Evolutionary conservation across 164 flowering plant genomes (phyloP).

Genomic region (Berberis vulgaris): DNA sequence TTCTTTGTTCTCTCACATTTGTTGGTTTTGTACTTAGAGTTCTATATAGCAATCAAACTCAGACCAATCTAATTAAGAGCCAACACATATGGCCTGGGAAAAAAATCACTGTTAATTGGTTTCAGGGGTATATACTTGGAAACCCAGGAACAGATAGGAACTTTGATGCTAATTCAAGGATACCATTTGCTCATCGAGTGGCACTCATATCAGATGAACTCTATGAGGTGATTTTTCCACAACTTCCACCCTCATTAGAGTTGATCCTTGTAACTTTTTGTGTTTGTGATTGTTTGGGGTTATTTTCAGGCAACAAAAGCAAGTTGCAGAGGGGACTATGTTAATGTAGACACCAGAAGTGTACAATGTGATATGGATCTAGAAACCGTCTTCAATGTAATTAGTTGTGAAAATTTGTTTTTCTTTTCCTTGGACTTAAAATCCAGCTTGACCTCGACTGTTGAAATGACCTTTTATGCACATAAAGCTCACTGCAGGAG

Average conservation of each 20-base stretch:
- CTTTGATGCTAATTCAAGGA: slow-evolving; percentile 12
- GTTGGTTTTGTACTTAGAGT: not conserved
- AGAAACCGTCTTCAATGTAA: too few species aligned
- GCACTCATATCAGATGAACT: slow-evolving; percentile 40
- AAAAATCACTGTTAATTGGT: not conserved
- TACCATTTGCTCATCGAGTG: slow-evolving; percentile 34
- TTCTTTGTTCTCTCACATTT: not conserved
- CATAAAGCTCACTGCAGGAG: not conserved
- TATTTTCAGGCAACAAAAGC: not conserved
- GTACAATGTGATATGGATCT: too few species aligned
- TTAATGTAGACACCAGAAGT: too few species aligned
- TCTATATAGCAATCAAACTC: not conserved
- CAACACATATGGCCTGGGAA: too few species aligned
- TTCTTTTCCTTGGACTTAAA: not conserved
- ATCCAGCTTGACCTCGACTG: not conserved
- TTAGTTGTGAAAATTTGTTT: too few species aligned
- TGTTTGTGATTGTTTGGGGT: not conserved
- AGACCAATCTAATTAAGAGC: not conserved
- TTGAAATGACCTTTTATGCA: not conserved
- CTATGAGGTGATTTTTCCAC: slow-evolving; percentile 28
- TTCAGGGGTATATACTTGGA: slow-evolving; percentile 49
- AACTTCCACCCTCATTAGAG: not conserved
- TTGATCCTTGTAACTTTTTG: not conserved
- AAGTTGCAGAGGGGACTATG: too few species aligned
- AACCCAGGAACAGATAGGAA: slow-evolving; percentile 24